Conservation (phyloP, 2,329 filamentous ascomycete genomes). For the Ophiosphaerella narmari region DNA sequence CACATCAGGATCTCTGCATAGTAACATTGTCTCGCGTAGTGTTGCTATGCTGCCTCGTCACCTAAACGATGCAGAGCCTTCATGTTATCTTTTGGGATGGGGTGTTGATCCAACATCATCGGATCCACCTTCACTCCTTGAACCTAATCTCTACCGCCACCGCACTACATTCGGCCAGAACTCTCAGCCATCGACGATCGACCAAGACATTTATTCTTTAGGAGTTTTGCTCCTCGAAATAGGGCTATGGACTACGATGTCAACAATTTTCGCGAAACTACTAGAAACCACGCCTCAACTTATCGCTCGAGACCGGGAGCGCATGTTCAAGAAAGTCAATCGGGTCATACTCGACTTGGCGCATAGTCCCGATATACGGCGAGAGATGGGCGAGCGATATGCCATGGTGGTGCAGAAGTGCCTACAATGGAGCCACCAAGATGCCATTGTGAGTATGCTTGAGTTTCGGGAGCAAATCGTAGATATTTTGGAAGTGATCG, state of each 20-base stretch:
- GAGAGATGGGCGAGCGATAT: conserved; percentile 17
- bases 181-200: conserved; percentile 51
- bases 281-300: conserved; percentile 13
- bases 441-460: conserved; percentile 10
- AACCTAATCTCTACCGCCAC: conserved; percentile 56
- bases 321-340: conserved; percentile 12
- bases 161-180: conserved; percentile 52
- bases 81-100: conserved; percentile 19
- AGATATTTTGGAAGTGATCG: conserved; percentile 4
- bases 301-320: conserved; percentile 5
- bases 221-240: conserved; percentile 60
- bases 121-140: conserved; percentile 6
- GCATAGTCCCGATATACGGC: conserved; percentile 12
- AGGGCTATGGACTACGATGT: conserved; percentile 50
- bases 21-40: conserved; percentile 15
- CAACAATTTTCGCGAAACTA: conserved; percentile 12
- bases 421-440: conserved; percentile 13
- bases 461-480: conserved; percentile 16
- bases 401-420: conserved; percentile 13
- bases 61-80: conserved; percentile 11
- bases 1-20: conserved; percentile 15
- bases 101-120: conserved; percentile 8
- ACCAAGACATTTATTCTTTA: conserved; percentile 62
- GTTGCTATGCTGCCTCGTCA: conserved; percentile 13
- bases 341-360: conserved; percentile 14